A percentile compares a stretch with the other conserved stretches of the same genome.
phyloP scores from a whole-genome alignment of 805 yeast species.

The Monosporozyma aquatica region DNA sequence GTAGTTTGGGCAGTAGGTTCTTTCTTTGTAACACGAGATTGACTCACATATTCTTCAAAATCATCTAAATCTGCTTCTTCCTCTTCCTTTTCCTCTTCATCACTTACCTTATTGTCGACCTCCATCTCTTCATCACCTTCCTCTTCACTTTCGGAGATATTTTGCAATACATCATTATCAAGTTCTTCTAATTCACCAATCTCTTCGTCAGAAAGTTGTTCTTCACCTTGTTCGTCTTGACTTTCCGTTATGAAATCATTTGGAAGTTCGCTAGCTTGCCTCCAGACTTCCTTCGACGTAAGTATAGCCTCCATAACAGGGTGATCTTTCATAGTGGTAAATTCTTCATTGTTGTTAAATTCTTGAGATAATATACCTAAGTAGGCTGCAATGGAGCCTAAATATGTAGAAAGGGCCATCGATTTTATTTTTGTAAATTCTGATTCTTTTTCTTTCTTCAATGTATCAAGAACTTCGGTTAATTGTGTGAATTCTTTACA shows the following conservation, averaged over 20 bases:
- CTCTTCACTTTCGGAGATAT: constrained; percentile 22
- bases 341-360: constrained; percentile 43
- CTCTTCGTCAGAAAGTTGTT: constrained; percentile 9
- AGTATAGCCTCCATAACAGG: constrained; percentile 83
- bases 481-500: constrained; percentile 47
- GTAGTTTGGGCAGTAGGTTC: constrained; percentile 14
- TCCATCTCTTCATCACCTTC: constrained; percentile 4
- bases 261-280: constrained; percentile 59
- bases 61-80: constrained; percentile 30
- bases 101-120: constrained; percentile 14
- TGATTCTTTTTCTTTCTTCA: constrained; percentile 25
- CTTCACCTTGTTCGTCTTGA: constrained; percentile 17
- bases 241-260: constrained; percentile 21
- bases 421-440: constrained; percentile 43
- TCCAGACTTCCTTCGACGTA: constrained; percentile 79
- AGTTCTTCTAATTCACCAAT: constrained; percentile 12
- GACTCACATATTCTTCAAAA: constrained; percentile 43
- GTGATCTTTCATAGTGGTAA: constrained; percentile 67
- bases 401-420: constrained; percentile 67
- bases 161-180: constrained; percentile 15
- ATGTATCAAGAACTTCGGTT: constrained; percentile 34
- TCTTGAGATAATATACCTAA: constrained; percentile 63
- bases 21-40: constrained; percentile 40
- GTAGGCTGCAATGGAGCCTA: constrained; percentile 71
- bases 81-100: constrained; percentile 20